Base-by-base conservation (phyloP, 176 grass and related monocot species). In the Dactylis glomerata region DNA sequence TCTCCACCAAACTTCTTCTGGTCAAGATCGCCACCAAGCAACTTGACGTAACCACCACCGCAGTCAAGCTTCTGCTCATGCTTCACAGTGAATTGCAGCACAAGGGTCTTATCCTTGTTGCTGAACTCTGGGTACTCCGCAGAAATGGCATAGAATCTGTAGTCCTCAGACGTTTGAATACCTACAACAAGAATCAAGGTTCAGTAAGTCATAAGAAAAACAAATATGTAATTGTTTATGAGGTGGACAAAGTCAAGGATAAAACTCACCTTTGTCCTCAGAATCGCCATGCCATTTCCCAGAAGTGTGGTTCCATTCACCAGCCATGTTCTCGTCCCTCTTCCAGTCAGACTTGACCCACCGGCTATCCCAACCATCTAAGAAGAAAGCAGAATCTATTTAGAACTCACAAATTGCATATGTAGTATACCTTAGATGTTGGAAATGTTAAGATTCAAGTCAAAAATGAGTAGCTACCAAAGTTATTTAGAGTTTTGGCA, bases 1-100 rank as follows among this genome's bases (percentile, higher is more conserved):
- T 99, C 96, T 4, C 96, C 96, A 42, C 96, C 93, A 37, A 99
- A 99, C 59, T 99, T 99, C 93, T 94, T 99, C 80, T 96, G 96
- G 70, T 99, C 93, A 49, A 96, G 44, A 69, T 96, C 96, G 76
- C 88, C 88, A 22, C 90, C 92, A 52, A 99, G 89, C 73, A 99
- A 69, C 75, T 99, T 99, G 12, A 99, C 86, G 19, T 99, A 99
- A 8, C 93, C 93, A 86, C 96, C 96, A 30, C 93, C 96, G 0
- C 96, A 99, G 79, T 96, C 96, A 28, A 99, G 90, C 51, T 99
- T 99, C 78, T 99, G 96, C 77, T 99, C 96, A 22, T 96, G 96
- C 86, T 99, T 99, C 34, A 92, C 93, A 27, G 96, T 86, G 77
- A 99, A 99, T 56, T 99, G 96, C 55, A 99, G 81, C 85, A 99